Evolutionary conservation across 805 yeast species (phyloP).

Genomic region (Brettanomyces anomalus): DNA sequence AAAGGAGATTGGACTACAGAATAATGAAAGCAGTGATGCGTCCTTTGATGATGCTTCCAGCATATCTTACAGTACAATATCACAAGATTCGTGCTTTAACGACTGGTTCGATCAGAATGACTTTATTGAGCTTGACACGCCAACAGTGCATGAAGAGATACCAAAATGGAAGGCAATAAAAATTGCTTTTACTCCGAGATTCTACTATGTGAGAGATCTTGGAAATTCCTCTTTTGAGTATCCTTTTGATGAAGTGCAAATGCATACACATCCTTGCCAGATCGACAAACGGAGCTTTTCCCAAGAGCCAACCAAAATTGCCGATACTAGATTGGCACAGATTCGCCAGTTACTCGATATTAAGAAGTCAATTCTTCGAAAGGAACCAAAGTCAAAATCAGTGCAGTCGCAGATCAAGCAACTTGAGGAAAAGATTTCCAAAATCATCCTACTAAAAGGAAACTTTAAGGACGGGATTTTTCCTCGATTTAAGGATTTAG

Average conservation of each 20-base stretch:
- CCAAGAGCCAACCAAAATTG: slow-evolving; percentile 39
- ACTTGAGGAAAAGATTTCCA: slow-evolving; percentile 22
- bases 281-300: slow-evolving; percentile 49
- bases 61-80: slow-evolving; percentile 9
- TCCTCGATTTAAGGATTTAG: slow-evolving; percentile 19
- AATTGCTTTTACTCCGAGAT: slow-evolving; percentile 41
- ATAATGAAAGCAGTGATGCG: slow-evolving; percentile 7
- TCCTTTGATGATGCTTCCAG: slow-evolving; percentile 14
- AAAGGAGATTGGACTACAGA: slow-evolving; percentile 21
- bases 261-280: slow-evolving; percentile 57
- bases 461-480: slow-evolving; percentile 18
- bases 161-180: slow-evolving; percentile 46
- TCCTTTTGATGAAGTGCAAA: slow-evolving; percentile 50
- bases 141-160: slow-evolving; percentile 22
- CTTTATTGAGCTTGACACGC: slow-evolving; percentile 58
- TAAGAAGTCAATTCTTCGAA: slow-evolving; percentile 8
- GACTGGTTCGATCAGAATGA: slow-evolving; percentile 73
- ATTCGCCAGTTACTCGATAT: slow-evolving; percentile 30
- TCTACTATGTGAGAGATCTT: slow-evolving; percentile 50
- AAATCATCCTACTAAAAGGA: slow-evolving; percentile 15
- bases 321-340: slow-evolving; percentile 30
- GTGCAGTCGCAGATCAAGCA: slow-evolving; percentile 7
- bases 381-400: too few relatives aligned
- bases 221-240: slow-evolving; percentile 33
- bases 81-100: slow-evolving; percentile 8